Conservation (phyloP, 2,329 filamentous ascomycete genomes). For the Stagonosporopsis rhizophila region DNA sequence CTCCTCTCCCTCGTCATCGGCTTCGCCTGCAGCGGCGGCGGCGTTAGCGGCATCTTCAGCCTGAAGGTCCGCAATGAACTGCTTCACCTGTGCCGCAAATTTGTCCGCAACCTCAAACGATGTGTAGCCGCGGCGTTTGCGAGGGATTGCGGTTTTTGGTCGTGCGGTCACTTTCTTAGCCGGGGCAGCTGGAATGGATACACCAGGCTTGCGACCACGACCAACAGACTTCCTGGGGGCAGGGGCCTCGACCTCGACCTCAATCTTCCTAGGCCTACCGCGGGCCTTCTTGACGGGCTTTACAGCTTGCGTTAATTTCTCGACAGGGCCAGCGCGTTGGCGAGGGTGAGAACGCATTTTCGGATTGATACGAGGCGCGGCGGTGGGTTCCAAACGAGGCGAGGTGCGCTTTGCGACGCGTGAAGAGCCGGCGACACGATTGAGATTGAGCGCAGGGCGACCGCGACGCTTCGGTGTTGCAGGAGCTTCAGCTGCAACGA, state of each 20-base stretch:
- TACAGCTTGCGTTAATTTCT: conserved; percentile 15
- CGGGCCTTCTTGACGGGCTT: conserved; percentile 27
- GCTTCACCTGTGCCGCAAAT: conserved; percentile 26
- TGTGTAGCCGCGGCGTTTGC: conserved; percentile 38
- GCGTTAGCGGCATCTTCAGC: conserved; percentile 16
- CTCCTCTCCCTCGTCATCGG: conserved; percentile 14
- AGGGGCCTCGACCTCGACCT: conserved; percentile 4
- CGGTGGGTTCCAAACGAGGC: conserved; percentile 9
- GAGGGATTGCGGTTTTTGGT: conserved; percentile 21
- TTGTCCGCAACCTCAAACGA: conserved; percentile 38
- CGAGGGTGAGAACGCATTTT: conserved; percentile 32
- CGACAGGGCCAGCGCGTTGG: conserved; percentile 24
- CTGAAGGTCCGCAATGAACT: conserved; percentile 23
- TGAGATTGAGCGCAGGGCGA: conserved; percentile 22
- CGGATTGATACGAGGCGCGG: conserved; percentile 25
- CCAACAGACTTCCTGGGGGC: conserved; percentile 19
- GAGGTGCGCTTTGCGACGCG: conserved; percentile 32
- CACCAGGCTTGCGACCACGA: conserved; percentile 20
- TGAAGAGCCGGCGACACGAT: conserved; percentile 28
- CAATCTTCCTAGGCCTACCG: conserved; percentile 27
- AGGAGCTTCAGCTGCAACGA: conserved; percentile 1
- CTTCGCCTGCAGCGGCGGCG: conserved; percentile 13
- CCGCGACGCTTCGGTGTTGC: conserved; percentile 21
- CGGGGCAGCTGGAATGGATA: conserved; percentile 13
- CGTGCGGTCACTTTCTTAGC: conserved; percentile 21